A percentile compares a stretch with the other conserved stretches of the same genome.
These are phyloP conservation scores for Cucurbita moschata DNA, from an alignment of 306 rosid species.

Conservation along the genomic window DNA sequence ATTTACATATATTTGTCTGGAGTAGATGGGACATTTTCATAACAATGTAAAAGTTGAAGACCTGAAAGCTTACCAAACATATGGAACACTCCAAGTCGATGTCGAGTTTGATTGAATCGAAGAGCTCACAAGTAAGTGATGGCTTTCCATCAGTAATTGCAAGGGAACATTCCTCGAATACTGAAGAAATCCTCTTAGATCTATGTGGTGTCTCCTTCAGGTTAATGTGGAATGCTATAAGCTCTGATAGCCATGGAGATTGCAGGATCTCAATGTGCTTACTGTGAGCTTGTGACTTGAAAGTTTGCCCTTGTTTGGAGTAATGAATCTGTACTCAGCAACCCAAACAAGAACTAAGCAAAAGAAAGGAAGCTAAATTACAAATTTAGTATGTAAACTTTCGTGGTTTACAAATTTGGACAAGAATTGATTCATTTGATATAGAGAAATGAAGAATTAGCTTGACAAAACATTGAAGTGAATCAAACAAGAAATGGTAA, in stretches of 20 bases:
- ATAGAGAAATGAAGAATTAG: background rate
- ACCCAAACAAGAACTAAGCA: background rate
- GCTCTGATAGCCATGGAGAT: constrained; percentile 92
- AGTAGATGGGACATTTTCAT: background rate
- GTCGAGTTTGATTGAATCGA: constrained; percentile 68
- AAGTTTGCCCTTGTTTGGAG: constrained; percentile 87
- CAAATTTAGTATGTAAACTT: background rate
- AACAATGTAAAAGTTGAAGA: background rate
- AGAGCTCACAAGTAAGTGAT: constrained; percentile 66
- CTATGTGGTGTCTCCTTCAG: constrained; percentile 44
- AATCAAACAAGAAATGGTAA: background rate
- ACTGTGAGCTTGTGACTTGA: constrained; percentile 68
- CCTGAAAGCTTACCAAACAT: constrained; percentile 62
- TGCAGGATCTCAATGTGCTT: constrained; percentile 83
- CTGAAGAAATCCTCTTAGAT: constrained; percentile 21
- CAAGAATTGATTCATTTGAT: background rate
- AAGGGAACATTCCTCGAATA: constrained; percentile 65
- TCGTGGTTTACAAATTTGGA: too few relatives aligned
- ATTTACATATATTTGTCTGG: background rate
- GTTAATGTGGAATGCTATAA: constrained; percentile 87
- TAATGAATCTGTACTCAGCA: constrained; percentile 51
- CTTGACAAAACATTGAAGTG: background rate
- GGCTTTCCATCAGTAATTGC: constrained; percentile 59
- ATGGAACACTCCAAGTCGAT: constrained; percentile 79
- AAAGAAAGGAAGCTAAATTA: background rate